phyloP scores from a whole-genome alignment of 129 eudicot genomes.

The Tagetes patula region DNA sequence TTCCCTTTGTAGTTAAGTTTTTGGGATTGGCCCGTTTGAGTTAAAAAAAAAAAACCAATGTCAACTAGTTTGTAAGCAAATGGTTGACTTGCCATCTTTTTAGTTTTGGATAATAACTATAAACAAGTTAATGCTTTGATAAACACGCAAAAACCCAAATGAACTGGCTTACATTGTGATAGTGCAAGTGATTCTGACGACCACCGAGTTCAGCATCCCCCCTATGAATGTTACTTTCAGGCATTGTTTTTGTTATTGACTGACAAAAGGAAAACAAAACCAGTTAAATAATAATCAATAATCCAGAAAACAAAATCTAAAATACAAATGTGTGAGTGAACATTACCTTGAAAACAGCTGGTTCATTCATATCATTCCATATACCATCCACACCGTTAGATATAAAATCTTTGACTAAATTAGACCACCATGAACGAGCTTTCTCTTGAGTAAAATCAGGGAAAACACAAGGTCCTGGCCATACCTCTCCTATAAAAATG shows the following conservation, averaged over 20 bases:
- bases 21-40: background rate
- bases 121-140: background rate
- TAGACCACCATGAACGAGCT: conserved; percentile 93
- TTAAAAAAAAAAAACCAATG: background rate
- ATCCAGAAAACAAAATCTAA: conserved; percentile 8
- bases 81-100: background rate
- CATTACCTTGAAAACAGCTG: conserved; percentile 82
- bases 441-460: conserved; percentile 87
- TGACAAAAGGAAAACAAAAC: conserved; percentile 31
- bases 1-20: background rate
- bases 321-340: background rate
- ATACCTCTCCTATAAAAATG: conserved; percentile 69
- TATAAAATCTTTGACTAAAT: conserved; percentile 71
- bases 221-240: conserved; percentile 81
- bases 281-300: conserved; percentile 16
- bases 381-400: conserved; percentile 93
- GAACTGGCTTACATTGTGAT: conserved; percentile 74
- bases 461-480: conserved; percentile 99
- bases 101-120: background rate
- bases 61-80: background rate
- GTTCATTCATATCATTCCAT: conserved; percentile 99
- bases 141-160: background rate
- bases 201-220: conserved; percentile 94
- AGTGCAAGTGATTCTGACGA: conserved; percentile 72
- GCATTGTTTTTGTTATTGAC: conserved; percentile 94